These are phyloP conservation scores for Yamadazyma conglobata DNA, from an alignment of 1,139 yeast genomes.

Conservation along the genomic window DNA sequence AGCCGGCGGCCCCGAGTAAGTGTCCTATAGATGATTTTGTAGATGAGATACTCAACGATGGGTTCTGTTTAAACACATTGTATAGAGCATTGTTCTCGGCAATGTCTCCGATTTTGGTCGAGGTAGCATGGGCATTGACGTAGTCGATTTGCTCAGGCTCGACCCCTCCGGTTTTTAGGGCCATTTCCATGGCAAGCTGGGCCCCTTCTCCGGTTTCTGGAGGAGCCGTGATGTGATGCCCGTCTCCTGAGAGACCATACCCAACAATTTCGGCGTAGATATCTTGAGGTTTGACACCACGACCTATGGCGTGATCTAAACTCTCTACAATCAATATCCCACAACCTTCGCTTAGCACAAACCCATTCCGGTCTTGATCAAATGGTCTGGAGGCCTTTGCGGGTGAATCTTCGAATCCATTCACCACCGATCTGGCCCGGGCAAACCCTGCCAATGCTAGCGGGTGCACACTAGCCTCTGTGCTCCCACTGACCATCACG, in stretches of 20 bases:
- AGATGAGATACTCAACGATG: constrained; percentile 57
- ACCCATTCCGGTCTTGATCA: constrained; percentile 74
- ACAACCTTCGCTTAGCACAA: constrained; percentile 91
- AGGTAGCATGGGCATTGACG: constrained; percentile 96
- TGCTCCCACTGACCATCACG: constrained; percentile 88
- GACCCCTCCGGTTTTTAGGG: constrained; percentile 49
- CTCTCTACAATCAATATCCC: constrained; percentile 78
- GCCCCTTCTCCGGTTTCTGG: constrained; percentile 83
- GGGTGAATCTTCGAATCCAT: constrained; percentile 62
- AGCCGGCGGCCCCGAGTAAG: constrained; percentile 92
- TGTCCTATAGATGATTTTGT: constrained; percentile 95
- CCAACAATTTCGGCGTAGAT: constrained; percentile 84
- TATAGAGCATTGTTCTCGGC: constrained; percentile 81
- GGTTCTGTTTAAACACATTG: constrained; percentile 39
- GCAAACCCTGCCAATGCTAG: constrained; percentile 88
- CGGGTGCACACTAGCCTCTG: constrained; percentile 88
- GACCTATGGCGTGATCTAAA: constrained; percentile 64
- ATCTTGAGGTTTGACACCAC: constrained; percentile 51
- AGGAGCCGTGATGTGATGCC: constrained; percentile 92
- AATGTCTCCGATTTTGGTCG: constrained; percentile 82
- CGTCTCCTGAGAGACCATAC: constrained; percentile 91
- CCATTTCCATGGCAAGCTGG: constrained; percentile 73
- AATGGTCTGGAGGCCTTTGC: constrained; percentile 79
- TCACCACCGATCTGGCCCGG: constrained; percentile 77
- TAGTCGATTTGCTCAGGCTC: constrained; percentile 56